phyloP scores from a whole-genome alignment of 2,329 filamentous ascomycete species.

The Claviceps quebecensis region DNA sequence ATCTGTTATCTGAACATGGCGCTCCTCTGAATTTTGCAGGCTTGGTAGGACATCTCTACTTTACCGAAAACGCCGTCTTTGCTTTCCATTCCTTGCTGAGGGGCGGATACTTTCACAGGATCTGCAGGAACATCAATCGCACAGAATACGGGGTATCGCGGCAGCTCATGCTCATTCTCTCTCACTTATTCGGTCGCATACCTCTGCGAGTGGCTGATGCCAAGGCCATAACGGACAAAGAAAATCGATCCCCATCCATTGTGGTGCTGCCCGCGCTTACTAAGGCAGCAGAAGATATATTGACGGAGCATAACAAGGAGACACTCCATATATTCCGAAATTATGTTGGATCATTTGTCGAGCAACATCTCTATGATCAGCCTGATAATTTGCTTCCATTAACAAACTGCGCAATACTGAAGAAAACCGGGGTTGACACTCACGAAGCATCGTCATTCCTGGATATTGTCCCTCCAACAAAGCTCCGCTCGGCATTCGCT shows the following conservation, averaged over 20 bases:
- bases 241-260: background rate
- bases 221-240: background rate
- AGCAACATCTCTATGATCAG: slow-evolving; percentile 43
- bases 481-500: slow-evolving; percentile 52
- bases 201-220: background rate
- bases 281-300: slow-evolving; percentile 33
- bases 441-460: background rate
- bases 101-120: slow-evolving; percentile 49
- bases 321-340: slow-evolving; percentile 51
- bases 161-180: slow-evolving; percentile 51
- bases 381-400: background rate
- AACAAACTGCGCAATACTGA: background rate
- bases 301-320: slow-evolving; percentile 49
- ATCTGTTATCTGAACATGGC: slow-evolving; percentile 47
- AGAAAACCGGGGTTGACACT: background rate
- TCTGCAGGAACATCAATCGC: slow-evolving; percentile 43
- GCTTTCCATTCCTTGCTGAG: slow-evolving; percentile 63
- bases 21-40: slow-evolving; percentile 59
- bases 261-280: background rate
- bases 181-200: slow-evolving; percentile 34
- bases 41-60: slow-evolving; percentile 59
- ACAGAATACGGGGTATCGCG: no score
- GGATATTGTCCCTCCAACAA: slow-evolving; percentile 23
- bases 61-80: slow-evolving; percentile 60
- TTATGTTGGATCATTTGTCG: slow-evolving; percentile 56